phyloP scores from a whole-genome alignment of 78 protist species.

The Guillardia theta region DNA sequence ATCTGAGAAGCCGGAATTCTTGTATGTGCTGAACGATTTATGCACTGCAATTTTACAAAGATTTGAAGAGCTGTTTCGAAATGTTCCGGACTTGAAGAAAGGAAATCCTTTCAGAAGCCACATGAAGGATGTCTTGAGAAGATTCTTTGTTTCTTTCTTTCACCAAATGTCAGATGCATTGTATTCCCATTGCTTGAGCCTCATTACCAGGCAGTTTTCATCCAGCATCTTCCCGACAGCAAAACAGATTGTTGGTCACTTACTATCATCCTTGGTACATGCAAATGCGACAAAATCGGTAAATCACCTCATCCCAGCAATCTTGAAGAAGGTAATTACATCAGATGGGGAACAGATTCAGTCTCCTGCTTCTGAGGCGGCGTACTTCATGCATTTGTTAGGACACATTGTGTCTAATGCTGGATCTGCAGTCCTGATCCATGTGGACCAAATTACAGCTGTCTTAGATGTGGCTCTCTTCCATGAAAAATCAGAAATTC shows the following conservation, averaged over 20 bases:
- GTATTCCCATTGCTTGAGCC: neutral
- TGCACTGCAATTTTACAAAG: neutral
- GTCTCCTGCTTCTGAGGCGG: too few relatives aligned
- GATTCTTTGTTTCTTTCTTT: neutral
- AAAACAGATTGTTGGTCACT: neutral
- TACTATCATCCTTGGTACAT: too few relatives aligned
- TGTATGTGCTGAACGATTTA: neutral
- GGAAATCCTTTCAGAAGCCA: neutral
- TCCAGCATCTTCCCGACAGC: neutral
- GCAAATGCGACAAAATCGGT: too few relatives aligned
- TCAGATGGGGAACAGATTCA: too few relatives aligned
- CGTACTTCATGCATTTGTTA: neutral
- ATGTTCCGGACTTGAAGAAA: neutral
- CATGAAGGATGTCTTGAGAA: neutral
- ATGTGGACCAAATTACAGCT: neutral
- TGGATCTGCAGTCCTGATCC: too few relatives aligned
- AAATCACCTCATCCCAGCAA: too few relatives aligned
- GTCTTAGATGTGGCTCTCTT: too few relatives aligned
- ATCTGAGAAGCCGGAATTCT: neutral
- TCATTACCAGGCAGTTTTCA: neutral
- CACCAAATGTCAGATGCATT: neutral
- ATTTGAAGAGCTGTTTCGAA: neutral
- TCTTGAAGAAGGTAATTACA: too few relatives aligned
- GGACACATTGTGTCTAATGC: too few relatives aligned
- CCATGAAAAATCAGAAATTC: too few relatives aligned